Evolutionary conservation across 495 filamentous ascomycete species (phyloP).

Genomic region (Penicillium dipodomyicola): DNA sequence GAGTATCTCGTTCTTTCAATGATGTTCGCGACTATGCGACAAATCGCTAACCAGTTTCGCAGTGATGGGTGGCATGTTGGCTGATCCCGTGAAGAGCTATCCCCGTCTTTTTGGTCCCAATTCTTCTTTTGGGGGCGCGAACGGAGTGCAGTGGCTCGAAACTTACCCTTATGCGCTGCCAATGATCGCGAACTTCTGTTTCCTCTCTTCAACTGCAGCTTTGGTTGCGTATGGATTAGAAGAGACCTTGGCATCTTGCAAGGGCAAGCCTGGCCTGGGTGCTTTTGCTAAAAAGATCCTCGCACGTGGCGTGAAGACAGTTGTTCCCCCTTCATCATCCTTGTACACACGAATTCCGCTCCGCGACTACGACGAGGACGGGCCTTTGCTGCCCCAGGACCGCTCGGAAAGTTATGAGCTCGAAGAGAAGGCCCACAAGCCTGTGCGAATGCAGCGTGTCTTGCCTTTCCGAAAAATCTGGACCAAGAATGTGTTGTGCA

Average conservation of each 20-base stretch:
- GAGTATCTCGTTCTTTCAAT: conserved; percentile 17
- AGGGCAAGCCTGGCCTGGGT: conserved; percentile 45
- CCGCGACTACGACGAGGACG: conserved; percentile 39
- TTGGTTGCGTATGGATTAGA: conserved; percentile 65
- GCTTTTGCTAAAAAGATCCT: conserved; percentile 33
- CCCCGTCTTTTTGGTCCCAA: conserved; percentile 62
- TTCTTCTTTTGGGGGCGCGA: conserved; percentile 49
- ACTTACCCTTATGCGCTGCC: conserved; percentile 73
- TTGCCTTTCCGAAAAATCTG: conserved; percentile 75
- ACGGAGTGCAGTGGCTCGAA: conserved; percentile 61
- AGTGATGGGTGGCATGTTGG: conserved; percentile 68
- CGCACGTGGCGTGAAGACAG: conserved; percentile 26
- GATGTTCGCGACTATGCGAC: not conserved
- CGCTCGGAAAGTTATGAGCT: conserved; percentile 40
- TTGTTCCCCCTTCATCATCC: conserved; percentile 37
- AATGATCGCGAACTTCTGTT: conserved; percentile 68
- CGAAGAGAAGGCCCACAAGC: conserved; percentile 38
- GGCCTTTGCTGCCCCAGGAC: conserved; percentile 33
- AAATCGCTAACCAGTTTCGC: not conserved
- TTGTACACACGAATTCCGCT: conserved; percentile 38
- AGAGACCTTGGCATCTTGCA: conserved; percentile 53
- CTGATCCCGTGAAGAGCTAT: conserved; percentile 70
- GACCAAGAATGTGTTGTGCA: conserved; percentile 71
- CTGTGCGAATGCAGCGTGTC: conserved; percentile 26
- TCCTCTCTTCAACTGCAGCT: conserved; percentile 54